These are phyloP conservation scores for Apiospora arundinis DNA, from an alignment of 2,329 filamentous ascomycete species.

Conservation along the genomic window DNA sequence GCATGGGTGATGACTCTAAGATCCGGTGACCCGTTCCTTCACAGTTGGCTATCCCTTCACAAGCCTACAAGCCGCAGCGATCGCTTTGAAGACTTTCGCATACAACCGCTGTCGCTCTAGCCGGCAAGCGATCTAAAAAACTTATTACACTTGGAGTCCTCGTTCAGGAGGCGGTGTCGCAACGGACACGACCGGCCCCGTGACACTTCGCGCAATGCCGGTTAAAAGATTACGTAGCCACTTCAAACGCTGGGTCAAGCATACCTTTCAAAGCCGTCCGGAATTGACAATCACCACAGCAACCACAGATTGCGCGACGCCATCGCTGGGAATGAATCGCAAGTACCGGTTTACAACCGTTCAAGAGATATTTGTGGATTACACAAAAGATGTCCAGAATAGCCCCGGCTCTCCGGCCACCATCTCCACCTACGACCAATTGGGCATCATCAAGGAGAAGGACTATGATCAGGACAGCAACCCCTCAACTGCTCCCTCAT, in stretches of 20 bases:
- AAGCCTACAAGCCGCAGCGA: slow-evolving; percentile 4
- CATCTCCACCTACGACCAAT: neutral
- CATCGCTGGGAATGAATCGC: slow-evolving; percentile 8
- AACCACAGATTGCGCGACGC: neutral
- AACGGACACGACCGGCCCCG: neutral
- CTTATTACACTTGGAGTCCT: slow-evolving; percentile 7
- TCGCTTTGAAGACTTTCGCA: neutral
- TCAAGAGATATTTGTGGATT: slow-evolving; percentile 18
- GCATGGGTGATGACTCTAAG: neutral
- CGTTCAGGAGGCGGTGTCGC: neutral
- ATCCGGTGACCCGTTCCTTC: neutral
- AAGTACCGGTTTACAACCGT: slow-evolving; percentile 9
- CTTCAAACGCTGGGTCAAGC: slow-evolving; percentile 4
- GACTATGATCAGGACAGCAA: neutral
- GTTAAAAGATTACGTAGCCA: slow-evolving; percentile 17
- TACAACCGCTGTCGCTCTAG: neutral
- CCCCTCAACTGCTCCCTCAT: neutral
- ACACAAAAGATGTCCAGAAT: neutral
- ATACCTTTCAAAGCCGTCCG: slow-evolving; percentile 5
- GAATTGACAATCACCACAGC: slow-evolving; percentile 10
- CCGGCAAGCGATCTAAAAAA: neutral
- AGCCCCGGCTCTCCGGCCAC: neutral
- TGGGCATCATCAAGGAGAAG: slow-evolving; percentile 16
- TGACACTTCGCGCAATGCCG: neutral
- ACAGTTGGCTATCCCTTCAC: neutral